Base-by-base conservation (phyloP, 108 stramenopile genomes). In the Parmales sp. region DNA sequence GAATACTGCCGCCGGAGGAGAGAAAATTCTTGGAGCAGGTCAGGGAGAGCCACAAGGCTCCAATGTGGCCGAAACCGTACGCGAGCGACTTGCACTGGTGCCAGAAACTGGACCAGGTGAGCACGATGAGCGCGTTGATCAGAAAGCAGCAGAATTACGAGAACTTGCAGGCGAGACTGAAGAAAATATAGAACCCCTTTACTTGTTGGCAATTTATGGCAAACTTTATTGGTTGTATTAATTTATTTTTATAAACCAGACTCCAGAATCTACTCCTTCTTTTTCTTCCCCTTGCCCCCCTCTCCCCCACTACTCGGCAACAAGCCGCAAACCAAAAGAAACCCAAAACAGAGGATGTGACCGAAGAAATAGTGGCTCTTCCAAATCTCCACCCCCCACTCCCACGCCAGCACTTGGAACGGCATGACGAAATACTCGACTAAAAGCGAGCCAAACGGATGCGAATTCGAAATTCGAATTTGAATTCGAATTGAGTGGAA, bases 321-420 rank as follows among this genome's bases (percentile, higher is more conserved):
- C 29, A 78, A 67, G 8, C 82, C 76, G 20, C 87, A 74, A 34
- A 85, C 45, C 19, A 70, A 20, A 72, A 86, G 90, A 68, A 82
- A 83, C 0, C 82, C 48, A 45, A 88, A 69, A 36, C 79, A 75
- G 39, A 74, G 72, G 46, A 90, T 77, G 68, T 92, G 91, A 23
- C 89, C 91, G 65, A 86, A 80, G 72, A 85, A 92, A 74, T 77
- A 85, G 45, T 86, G 83, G 68, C 77, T 80, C 77, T 80, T 88
- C 83, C 85, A 92, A 36, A 67, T 70, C 19, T 28, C 74, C 37
- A 74, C 75, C 1, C 83, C 72, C 85, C 91, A 86, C 36, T 82
- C 77, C 60, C 60, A 72, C 9, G 84, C 80, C 51, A 92, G 81
- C 50, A 92, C 72, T 38, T 83, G 80, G 63, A 92, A 92, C 1